Conservation (phyloP, 1,139 yeast genomes). For the Blastobotrys apis region DNA sequence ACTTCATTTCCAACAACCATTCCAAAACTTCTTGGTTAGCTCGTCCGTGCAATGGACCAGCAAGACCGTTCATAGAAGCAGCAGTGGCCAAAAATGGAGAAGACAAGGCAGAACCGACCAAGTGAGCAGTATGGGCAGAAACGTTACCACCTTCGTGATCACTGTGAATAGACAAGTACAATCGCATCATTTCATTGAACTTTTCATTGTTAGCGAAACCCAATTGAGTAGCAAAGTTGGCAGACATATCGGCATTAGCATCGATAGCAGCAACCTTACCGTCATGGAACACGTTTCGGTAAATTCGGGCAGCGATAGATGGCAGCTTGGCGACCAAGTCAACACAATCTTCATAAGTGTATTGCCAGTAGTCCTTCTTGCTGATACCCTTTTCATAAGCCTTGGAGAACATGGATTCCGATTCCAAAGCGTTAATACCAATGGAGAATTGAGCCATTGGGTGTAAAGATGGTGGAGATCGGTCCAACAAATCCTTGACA, state of each 20-base stretch:
- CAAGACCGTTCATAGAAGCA: slow-evolving; percentile 94
- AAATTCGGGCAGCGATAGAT: slow-evolving; percentile 60
- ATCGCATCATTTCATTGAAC: slow-evolving; percentile 88
- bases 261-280: slow-evolving; percentile 77
- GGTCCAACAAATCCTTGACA: slow-evolving; percentile 49
- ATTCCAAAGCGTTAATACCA: slow-evolving; percentile 61
- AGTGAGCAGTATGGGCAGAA: slow-evolving; percentile 94
- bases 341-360: slow-evolving; percentile 60
- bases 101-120: slow-evolving; percentile 92
- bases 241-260: slow-evolving; percentile 81
- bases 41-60: slow-evolving; percentile 97
- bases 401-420: slow-evolving; percentile 56
- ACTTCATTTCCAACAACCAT: slow-evolving; percentile 85
- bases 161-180: slow-evolving; percentile 92
- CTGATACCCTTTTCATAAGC: slow-evolving; percentile 65
- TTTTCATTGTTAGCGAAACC: slow-evolving; percentile 79
- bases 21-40: slow-evolving; percentile 98
- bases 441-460: slow-evolving; percentile 72
- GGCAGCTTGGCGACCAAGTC: slow-evolving; percentile 65
- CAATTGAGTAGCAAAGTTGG: slow-evolving; percentile 80
- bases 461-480: slow-evolving; percentile 53
- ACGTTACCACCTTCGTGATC: slow-evolving; percentile 99
- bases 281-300: slow-evolving; percentile 65
- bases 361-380: slow-evolving; percentile 66
- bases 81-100: slow-evolving; percentile 90